Percentiles rank a stretch among this genome's conserved stretches.
Conservation (phyloP, 2,329 filamentous ascomycete species). For the Pseudogymnoascus destructans region DNA sequence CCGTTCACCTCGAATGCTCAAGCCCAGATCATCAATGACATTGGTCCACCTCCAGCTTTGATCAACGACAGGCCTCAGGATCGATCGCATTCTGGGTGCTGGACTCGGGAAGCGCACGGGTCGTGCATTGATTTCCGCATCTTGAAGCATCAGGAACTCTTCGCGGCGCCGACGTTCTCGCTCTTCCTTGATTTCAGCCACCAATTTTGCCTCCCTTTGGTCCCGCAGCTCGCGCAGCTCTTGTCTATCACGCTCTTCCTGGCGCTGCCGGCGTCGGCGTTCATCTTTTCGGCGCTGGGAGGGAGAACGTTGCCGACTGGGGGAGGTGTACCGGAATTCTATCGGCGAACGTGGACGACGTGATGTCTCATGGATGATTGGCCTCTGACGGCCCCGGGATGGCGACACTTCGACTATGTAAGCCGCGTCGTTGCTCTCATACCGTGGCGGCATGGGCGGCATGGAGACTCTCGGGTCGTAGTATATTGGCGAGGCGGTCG, state of each 20-base stretch:
- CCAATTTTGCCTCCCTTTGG: slow-evolving; percentile 12
- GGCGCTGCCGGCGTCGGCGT: slow-evolving; percentile 11
- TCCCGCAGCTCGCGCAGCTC: slow-evolving; percentile 13
- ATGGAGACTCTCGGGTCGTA: slow-evolving; percentile 3
- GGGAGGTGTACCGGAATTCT: slow-evolving; percentile 19
- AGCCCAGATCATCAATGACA: slow-evolving; percentile 16
- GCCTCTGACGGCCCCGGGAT: not conserved
- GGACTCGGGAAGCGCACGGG: slow-evolving; percentile 12
- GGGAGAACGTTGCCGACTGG: slow-evolving; percentile 17
- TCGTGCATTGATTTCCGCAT: slow-evolving; percentile 22
- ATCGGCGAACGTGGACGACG: slow-evolving; percentile 13
- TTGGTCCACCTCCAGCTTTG: slow-evolving; percentile 14
- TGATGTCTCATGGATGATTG: not conserved
- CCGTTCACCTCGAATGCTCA: slow-evolving; percentile 12
- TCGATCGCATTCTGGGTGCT: slow-evolving; percentile 15
- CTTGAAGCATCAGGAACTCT: slow-evolving; percentile 18
- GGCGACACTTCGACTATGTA: slow-evolving; percentile 10
- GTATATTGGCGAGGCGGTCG: slow-evolving; percentile 13
- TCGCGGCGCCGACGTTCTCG: slow-evolving; percentile 11
- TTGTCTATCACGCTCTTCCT: slow-evolving; percentile 11
- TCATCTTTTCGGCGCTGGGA: slow-evolving; percentile 12
- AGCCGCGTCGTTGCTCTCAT: slow-evolving; percentile 12
- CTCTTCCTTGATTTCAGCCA: slow-evolving; percentile 10
- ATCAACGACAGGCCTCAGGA: slow-evolving; percentile 17
- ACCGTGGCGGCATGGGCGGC: slow-evolving; percentile 16